These are phyloP conservation scores for Tolypocladium album DNA, from an alignment of 2,329 filamentous ascomycete species.

Conservation along the genomic window DNA sequence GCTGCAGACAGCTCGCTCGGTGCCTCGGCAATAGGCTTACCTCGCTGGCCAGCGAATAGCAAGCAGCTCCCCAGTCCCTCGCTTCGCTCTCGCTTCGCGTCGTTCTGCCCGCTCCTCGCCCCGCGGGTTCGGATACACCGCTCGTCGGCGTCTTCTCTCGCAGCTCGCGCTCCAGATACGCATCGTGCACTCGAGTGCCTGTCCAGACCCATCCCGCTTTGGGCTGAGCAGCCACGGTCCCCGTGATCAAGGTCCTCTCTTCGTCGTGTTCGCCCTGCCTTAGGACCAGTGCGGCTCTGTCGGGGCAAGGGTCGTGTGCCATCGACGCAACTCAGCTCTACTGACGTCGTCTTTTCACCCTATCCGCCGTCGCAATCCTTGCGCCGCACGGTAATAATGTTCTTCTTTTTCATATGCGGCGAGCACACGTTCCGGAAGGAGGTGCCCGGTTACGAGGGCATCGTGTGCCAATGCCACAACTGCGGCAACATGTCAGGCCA, in stretches of 20 bases:
- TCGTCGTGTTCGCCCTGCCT: neutral
- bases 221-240: neutral
- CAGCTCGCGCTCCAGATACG: neutral
- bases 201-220: neutral
- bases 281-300: neutral
- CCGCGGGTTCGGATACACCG: neutral
- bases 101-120: neutral
- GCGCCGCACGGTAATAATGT: slow-evolving; percentile 29
- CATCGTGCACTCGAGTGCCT: neutral
- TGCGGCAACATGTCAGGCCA: slow-evolving; percentile 53
- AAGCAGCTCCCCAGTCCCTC: neutral
- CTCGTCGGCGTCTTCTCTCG: neutral
- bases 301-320: neutral
- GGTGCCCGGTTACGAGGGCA: slow-evolving; percentile 49
- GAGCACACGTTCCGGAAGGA: slow-evolving; percentile 51
- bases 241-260: neutral
- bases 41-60: neutral
- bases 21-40: neutral
- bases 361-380: neutral
- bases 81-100: neutral
- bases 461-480: slow-evolving; percentile 54
- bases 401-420: slow-evolving; percentile 51
- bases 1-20: neutral
- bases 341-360: neutral
- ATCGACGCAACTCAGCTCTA: neutral